Evolutionary conservation across 352 stramenopile species (phyloP).

Genomic region (Phytophthora capsici): DNA sequence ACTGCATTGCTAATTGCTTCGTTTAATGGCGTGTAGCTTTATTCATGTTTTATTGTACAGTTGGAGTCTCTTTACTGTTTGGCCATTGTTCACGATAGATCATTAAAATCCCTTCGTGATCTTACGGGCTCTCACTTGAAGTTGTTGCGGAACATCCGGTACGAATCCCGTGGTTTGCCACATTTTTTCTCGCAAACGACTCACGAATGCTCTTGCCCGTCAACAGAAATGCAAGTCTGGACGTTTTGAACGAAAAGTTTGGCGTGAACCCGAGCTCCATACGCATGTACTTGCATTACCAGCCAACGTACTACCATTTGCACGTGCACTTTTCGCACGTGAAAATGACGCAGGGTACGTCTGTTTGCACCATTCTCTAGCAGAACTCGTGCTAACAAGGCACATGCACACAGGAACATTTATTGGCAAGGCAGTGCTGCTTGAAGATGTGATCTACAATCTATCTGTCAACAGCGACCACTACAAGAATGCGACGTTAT

Average conservation of each 20-base stretch:
- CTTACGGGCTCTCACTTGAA: constrained; percentile 65
- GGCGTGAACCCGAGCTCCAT: constrained; percentile 58
- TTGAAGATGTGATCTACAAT: constrained; percentile 89
- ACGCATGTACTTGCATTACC: constrained; percentile 89
- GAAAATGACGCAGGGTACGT: constrained; percentile 75
- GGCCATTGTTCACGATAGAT: constrained; percentile 79
- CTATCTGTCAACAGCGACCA: constrained; percentile 63
- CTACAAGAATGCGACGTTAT: constrained; percentile 79
- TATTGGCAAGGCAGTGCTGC: constrained; percentile 81
- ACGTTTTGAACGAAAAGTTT: constrained; percentile 63
- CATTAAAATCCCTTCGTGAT: constrained; percentile 80
- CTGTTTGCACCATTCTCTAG: background rate
- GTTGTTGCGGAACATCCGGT: constrained; percentile 81
- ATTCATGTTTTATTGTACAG: constrained; percentile 29
- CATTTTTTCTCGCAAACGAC: background rate
- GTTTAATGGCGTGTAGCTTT: background rate
- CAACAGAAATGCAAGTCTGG: constrained; percentile 63
- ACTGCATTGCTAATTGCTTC: background rate
- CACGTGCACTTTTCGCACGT: constrained; percentile 90
- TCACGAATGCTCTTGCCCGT: constrained; percentile 7
- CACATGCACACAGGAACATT: constrained; percentile 50
- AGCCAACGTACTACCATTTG: constrained; percentile 90
- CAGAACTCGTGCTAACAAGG: background rate
- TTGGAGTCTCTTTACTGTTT: constrained; percentile 84
- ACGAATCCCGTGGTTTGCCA: background rate